phyloP scores from a whole-genome alignment of 495 filamentous ascomycete genomes.

The Penicillium canariense region DNA sequence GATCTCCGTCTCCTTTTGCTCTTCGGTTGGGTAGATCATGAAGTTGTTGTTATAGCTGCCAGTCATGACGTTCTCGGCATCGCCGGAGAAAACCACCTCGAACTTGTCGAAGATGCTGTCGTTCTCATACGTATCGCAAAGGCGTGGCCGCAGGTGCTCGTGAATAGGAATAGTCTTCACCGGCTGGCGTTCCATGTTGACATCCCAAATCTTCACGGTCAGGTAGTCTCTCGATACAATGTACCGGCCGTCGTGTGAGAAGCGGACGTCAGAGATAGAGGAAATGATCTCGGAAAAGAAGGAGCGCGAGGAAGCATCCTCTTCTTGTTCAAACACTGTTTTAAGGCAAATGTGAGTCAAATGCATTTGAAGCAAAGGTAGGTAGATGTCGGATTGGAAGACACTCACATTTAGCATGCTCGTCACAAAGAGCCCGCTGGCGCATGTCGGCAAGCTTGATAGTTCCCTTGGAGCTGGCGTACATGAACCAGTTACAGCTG shows the following conservation, averaged over 20 bases:
- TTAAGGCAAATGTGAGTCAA: background rate
- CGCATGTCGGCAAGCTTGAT: constrained; percentile 99
- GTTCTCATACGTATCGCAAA: constrained; percentile 99
- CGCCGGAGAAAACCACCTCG: constrained; percentile 97
- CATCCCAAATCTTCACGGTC: constrained; percentile 99
- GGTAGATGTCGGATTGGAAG: background rate
- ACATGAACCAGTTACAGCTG: constrained; percentile 99
- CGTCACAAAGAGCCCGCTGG: constrained; percentile 90
- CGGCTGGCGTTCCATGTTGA: constrained; percentile 96
- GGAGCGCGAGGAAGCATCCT: constrained; percentile 96
- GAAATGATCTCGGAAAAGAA: constrained; percentile 99
- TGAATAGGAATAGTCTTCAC: constrained; percentile 99
- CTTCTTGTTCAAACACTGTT: constrained; percentile 96
- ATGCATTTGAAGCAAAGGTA: background rate
- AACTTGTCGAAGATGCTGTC: constrained; percentile 99
- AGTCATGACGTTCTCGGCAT: constrained; percentile 98
- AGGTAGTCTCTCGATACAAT: constrained; percentile 97
- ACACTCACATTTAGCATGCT: constrained; percentile 86
- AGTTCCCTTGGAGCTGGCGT: constrained; percentile 97
- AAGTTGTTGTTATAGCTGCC: constrained; percentile 99
- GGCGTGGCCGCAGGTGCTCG: constrained; percentile 88
- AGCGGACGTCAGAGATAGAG: constrained; percentile 97
- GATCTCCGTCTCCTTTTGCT: constrained; percentile 92
- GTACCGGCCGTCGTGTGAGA: constrained; percentile 93
- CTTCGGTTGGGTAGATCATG: constrained; percentile 99